Evolutionary conservation across 2,329 filamentous ascomycete species (phyloP), one percentile per base, ranked within the genome.

Genomic region (Thermothelomyces thermophilus): DNA sequence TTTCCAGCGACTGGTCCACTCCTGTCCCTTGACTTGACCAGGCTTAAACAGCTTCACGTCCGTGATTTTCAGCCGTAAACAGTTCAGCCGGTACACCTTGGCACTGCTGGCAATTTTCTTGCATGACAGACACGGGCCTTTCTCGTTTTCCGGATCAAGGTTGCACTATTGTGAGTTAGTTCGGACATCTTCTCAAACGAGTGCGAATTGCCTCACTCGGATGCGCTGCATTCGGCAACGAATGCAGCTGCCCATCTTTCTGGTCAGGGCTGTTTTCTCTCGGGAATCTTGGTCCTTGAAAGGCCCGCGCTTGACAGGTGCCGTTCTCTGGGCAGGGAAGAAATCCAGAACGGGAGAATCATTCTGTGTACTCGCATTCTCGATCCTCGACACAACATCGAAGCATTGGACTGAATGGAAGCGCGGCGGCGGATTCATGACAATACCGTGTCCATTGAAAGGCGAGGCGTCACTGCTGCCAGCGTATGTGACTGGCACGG

Each of bases 211-310:
- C 6, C 76, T 71, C 63, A 82, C 79, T 42, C 79, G 72, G 57
- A 82, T 81, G 37, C 78, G 72, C 56, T 82, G 79, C 76, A 82
- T 80, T 43, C 76, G 71, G 55, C 79, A 83, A 39, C 79, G 70
- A 51, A 82, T 75, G 58, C 79, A 83, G 17, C 76, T 79, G 8
- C 77, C 78, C 16, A 78, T 75, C 47, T 74, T 75, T 51, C 79
- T 70, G 2, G 78, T 82, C 49, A 74, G 68, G 0, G 79, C 79
- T 1, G 79, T 82, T 55, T 74, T 68, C 53, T 77, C 69, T 20
- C 77, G 72, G 26, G 73, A 68, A 9, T 65, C 65, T n/a, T 70
- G 66, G 45, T 77, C 73, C 51, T 72, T 76, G 63, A 82, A 82
- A 2, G 77, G 78, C 0, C 76, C 77, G 10, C 77, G 69, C 48